Evolutionary conservation across 345 rosid genomes (phyloP).

Genomic region (Trapa bicornis): DNA sequence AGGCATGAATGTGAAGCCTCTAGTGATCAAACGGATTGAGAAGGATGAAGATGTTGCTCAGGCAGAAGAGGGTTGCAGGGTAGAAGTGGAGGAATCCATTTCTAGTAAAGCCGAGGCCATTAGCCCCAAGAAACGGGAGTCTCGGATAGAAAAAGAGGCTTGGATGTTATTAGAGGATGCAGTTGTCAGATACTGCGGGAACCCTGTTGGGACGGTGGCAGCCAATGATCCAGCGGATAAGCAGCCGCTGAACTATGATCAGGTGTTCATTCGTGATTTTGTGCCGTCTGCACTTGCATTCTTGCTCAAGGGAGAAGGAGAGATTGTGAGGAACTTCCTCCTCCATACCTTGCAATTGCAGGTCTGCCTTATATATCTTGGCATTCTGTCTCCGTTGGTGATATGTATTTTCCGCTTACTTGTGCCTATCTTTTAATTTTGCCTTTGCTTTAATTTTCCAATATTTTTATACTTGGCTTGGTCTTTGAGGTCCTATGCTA

Average conservation of each 20-base stretch:
- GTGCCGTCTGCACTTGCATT: conserved; percentile 93
- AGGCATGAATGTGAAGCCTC: conserved; percentile 45
- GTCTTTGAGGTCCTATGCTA: background rate
- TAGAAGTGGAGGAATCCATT: conserved; percentile 19
- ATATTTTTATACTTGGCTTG: background rate
- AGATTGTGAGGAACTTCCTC: conserved; percentile 84
- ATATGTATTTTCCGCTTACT: background rate
- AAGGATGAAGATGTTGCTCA: conserved; percentile 34
- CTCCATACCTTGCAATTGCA: conserved; percentile 90
- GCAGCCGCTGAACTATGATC: conserved; percentile 87
- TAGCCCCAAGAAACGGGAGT: conserved; percentile 32
- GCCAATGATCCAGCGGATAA: conserved; percentile 88
- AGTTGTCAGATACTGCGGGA: conserved; percentile 69
- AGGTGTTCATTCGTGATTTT: conserved; percentile 89
- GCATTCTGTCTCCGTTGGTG: too few species aligned
- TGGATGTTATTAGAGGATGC: conserved; percentile 71
- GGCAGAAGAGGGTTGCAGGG: conserved; percentile 21
- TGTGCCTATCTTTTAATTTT: background rate
- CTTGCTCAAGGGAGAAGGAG: conserved; percentile 85
- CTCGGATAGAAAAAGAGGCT: conserved; percentile 61
- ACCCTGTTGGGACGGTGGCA: conserved; percentile 84
- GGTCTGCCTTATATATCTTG: conserved; percentile 24
- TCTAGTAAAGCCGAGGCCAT: conserved; percentile 13
- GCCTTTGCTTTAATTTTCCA: background rate
- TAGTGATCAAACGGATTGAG: conserved; percentile 54